These are phyloP conservation scores for Daldinia sp. DNA, from an alignment of 2,329 filamentous ascomycete species.

Conservation along the genomic window DNA sequence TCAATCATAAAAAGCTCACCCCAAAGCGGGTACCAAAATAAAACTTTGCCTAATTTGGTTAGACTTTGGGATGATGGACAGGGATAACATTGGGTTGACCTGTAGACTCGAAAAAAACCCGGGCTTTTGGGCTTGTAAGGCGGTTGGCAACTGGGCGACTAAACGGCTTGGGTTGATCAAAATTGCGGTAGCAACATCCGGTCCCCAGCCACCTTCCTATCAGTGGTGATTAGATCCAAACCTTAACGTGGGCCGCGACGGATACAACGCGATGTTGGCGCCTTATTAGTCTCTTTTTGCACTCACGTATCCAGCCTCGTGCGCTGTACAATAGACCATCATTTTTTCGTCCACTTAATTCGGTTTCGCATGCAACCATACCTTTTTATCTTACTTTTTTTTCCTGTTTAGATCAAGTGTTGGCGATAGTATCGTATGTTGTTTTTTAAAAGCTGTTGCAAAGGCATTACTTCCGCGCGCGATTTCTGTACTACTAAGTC, in stretches of 20 bases:
- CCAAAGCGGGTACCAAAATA: no score
- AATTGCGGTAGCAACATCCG: slow-evolving; percentile 26
- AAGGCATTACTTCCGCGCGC: slow-evolving; percentile 15
- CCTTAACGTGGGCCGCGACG: slow-evolving; percentile 20
- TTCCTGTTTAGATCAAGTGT: neutral
- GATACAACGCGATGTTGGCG: slow-evolving; percentile 34
- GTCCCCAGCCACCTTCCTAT: slow-evolving; percentile 17
- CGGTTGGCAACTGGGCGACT: no score
- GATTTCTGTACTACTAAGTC: slow-evolving; percentile 3
- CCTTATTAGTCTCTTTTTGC: slow-evolving; percentile 29
- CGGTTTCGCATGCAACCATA: neutral
- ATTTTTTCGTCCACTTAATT: neutral
- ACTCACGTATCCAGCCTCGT: slow-evolving; percentile 12
- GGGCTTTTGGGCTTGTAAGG: neutral
- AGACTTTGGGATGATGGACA: no score
- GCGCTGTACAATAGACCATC: slow-evolving; percentile 23
- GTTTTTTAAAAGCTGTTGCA: neutral
- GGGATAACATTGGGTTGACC: no score
- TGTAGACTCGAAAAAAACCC: slow-evolving; percentile 1
- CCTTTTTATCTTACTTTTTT: neutral
- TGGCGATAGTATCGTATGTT: slow-evolving; percentile 5
- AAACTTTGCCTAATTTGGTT: no score
- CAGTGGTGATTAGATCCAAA: slow-evolving; percentile 8
- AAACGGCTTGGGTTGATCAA: no score
- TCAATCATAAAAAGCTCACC: no score